phyloP scores from a whole-genome alignment of 805 yeast species.

The Candida ascalaphidarum region DNA sequence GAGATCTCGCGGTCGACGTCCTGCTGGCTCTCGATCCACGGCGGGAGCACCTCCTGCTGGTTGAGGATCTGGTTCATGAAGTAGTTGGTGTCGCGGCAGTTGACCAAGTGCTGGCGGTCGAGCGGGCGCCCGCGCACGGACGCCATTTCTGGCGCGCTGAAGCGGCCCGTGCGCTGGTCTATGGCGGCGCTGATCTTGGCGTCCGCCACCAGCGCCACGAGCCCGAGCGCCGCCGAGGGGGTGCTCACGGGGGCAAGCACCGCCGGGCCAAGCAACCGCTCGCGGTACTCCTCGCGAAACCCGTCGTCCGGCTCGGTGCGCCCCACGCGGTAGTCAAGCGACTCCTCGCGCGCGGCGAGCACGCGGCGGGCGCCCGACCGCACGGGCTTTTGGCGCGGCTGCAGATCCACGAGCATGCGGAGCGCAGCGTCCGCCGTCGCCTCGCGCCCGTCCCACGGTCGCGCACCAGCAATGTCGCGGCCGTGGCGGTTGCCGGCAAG shows the following conservation, averaged over 20 bases:
- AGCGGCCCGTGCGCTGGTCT: conserved; percentile 63
- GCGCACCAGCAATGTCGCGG: too few species aligned
- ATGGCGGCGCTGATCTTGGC: conserved; percentile 57
- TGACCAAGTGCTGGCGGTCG: conserved; percentile 41
- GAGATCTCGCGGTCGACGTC: conserved; percentile 41
- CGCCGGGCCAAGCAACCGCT: conserved; percentile 52
- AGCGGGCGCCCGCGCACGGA: conserved; percentile 54
- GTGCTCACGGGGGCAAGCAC: conserved; percentile 34
- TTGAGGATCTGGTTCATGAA: conserved; percentile 71
- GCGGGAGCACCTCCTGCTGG: conserved; percentile 74
- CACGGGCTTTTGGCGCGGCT: too few species aligned
- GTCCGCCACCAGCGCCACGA: conserved; percentile 64
- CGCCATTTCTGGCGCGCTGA: conserved; percentile 41
- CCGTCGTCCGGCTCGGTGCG: conserved; percentile 31
- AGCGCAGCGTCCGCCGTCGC: too few species aligned
- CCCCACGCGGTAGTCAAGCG: conserved; percentile 51
- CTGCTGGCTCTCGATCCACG: conserved; percentile 81
- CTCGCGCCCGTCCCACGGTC: too few species aligned
- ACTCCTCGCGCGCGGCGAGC: too few species aligned
- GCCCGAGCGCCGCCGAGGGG: conserved; percentile 36
- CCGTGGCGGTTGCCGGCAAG: too few species aligned
- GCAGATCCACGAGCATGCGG: too few species aligned
- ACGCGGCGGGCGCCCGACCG: too few species aligned
- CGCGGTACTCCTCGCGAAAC: conserved; percentile 55
- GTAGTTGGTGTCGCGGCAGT: conserved; percentile 58